Percentiles rank a stretch among this genome's conserved stretches.
phyloP scores from a whole-genome alignment of 2,329 filamentous ascomycete genomes.

The Ophiosphaerella korrae region DNA sequence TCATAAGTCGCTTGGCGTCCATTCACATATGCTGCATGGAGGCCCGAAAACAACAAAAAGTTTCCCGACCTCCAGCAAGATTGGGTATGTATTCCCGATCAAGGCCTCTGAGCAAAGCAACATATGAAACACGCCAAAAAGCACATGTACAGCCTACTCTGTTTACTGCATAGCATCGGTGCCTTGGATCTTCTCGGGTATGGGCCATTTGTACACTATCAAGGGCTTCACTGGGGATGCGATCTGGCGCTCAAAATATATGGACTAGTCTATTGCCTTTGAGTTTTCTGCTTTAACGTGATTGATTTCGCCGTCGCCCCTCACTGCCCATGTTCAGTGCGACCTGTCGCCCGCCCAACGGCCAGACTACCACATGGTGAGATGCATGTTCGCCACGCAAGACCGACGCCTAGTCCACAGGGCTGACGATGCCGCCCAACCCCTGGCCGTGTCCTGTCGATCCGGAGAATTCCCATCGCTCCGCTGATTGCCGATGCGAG shows the following conservation, averaged over 20 bases:
- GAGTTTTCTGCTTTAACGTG: background rate
- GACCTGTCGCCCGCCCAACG: too few relatives aligned
- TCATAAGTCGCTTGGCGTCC: conserved; percentile 14
- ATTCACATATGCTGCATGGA: background rate
- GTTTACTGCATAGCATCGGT: conserved; percentile 48
- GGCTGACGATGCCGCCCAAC: conserved; percentile 1
- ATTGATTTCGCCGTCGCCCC: too few relatives aligned
- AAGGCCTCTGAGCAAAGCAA: conserved; percentile 28
- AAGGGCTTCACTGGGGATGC: conserved; percentile 28
- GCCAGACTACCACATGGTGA: too few relatives aligned
- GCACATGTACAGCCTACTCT: conserved; percentile 37
- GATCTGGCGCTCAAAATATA: conserved; percentile 27
- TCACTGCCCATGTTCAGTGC: too few relatives aligned
- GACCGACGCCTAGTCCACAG: conserved; percentile 1
- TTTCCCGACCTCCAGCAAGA: background rate
- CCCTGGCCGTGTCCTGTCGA: conserved; percentile 21
- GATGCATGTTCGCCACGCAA: too few relatives aligned
- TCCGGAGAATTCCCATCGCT: conserved; percentile 30
- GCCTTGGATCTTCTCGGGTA: conserved; percentile 37
- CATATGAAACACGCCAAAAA: conserved; percentile 20
- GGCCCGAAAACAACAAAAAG: background rate
- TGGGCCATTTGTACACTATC: conserved; percentile 40
- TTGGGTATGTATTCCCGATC: background rate
- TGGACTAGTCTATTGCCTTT: conserved; percentile 25
- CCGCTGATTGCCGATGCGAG: conserved; percentile 31